These are phyloP conservation scores for Carpinus fangiana DNA, from an alignment of 306 rosid genomes.

Conservation along the genomic window DNA sequence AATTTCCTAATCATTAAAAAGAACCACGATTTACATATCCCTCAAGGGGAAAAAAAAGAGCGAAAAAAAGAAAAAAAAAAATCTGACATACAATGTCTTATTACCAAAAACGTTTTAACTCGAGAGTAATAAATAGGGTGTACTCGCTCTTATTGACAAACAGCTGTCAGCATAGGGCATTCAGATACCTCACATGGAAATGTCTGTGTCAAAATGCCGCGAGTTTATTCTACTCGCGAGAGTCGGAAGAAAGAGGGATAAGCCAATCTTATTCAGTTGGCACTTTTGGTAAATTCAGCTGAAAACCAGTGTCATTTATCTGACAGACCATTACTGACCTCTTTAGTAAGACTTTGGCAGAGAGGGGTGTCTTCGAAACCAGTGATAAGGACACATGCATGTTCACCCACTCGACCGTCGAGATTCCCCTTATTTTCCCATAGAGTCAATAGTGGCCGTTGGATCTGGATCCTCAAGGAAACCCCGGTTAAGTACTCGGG, in stretches of 20 bases:
- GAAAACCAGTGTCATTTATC: slow-evolving; percentile 21
- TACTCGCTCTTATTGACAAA: background rate
- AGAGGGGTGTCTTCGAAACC: slow-evolving; percentile 43
- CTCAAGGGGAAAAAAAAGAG: background rate
- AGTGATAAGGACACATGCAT: slow-evolving; percentile 92
- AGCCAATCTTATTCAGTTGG: slow-evolving; percentile 1
- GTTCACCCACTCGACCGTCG: slow-evolving; percentile 60
- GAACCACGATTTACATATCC: background rate
- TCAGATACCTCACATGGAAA: slow-evolving; percentile 27
- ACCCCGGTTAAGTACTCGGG: slow-evolving; percentile 20
- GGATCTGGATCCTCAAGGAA: slow-evolving; percentile 24
- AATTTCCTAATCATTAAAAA: slow-evolving; percentile 22
- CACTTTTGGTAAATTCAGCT: slow-evolving; percentile 19
- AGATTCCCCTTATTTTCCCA: slow-evolving; percentile 40
- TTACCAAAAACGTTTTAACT: background rate
- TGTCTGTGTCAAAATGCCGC: slow-evolving; percentile 19
- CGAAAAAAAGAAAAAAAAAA: background rate
- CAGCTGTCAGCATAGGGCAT: slow-evolving; percentile 1
- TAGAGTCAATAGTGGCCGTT: slow-evolving; percentile 29
- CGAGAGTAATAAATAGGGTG: background rate
- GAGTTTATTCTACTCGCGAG: slow-evolving; percentile 11
- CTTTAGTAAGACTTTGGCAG: slow-evolving; percentile 41
- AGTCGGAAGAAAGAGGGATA: background rate
- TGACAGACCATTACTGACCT: slow-evolving; percentile 27
- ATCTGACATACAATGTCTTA: background rate